Evolutionary conservation across 371 early-diverging fungal species (phyloP).

Genomic region (Mucor plumbeus): DNA sequence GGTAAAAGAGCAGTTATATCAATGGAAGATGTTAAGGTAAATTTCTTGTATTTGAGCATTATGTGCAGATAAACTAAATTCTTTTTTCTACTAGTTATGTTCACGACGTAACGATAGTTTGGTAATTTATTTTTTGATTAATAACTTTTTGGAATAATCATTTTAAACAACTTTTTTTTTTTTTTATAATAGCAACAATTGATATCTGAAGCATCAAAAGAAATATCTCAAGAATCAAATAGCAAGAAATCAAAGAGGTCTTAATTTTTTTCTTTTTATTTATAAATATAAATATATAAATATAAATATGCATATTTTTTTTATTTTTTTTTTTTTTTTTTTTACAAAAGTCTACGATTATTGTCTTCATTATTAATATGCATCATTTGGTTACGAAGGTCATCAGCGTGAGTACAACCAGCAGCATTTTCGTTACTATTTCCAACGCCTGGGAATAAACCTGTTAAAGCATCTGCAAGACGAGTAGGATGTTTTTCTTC

Average conservation of each 20-base stretch:
- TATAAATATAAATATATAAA: neutral
- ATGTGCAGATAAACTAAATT: neutral
- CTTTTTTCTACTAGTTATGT: slow-evolving; percentile 16
- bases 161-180: neutral
- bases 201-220: slow-evolving; percentile 22
- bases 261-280: neutral
- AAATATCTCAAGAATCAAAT: slow-evolving; percentile 14
- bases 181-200: slow-evolving; percentile 13
- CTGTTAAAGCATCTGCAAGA: slow-evolving; percentile 40
- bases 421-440: slow-evolving; percentile 12
- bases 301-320: too few relatives aligned
- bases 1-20: slow-evolving; percentile 27
- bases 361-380: slow-evolving; percentile 21
- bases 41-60: neutral
- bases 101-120: slow-evolving; percentile 30
- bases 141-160: too few relatives aligned
- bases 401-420: slow-evolving; percentile 41
- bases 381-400: slow-evolving; percentile 37
- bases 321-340: too few relatives aligned
- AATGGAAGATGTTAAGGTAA: slow-evolving; percentile 38
- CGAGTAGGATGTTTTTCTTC: slow-evolving; percentile 16
- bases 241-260: slow-evolving; percentile 10
- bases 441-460: slow-evolving; percentile 42
- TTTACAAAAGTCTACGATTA: slow-evolving; percentile 16
- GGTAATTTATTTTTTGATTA: slow-evolving; percentile 11